Evolutionary conservation across 1,139 yeast species (phyloP).

Genomic region (Zygotorulaspora mrakii): DNA sequence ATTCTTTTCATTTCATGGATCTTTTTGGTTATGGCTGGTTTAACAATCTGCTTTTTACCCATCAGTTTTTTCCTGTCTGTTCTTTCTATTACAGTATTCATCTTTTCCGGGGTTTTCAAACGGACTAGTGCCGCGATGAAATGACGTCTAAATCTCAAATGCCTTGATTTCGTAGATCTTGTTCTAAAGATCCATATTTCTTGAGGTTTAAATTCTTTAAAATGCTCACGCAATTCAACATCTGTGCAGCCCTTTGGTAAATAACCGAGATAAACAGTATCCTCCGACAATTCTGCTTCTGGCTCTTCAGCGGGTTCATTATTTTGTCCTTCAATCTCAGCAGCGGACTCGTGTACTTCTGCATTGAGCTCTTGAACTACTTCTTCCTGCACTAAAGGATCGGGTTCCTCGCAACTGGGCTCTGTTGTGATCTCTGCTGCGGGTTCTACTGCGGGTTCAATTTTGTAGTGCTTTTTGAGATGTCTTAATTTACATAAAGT

Average conservation of each 20-base stretch:
- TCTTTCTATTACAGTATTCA: conserved; percentile 44
- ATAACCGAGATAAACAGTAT: conserved; percentile 52
- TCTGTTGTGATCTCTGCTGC: too few species aligned
- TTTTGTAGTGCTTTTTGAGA: background rate
- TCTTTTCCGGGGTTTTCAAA: conserved; percentile 44
- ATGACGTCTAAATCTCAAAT: conserved; percentile 34
- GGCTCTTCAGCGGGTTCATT: conserved; percentile 10
- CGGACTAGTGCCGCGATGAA: conserved; percentile 54
- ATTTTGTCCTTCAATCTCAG: conserved; percentile 1
- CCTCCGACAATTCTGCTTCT: conserved; percentile 39
- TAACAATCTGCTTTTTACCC: conserved; percentile 40
- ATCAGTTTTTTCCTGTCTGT: conserved; percentile 37
- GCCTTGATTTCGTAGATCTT: conserved; percentile 30
- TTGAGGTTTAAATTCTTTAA: conserved; percentile 45
- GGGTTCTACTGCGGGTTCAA: background rate
- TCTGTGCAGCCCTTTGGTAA: conserved; percentile 44
- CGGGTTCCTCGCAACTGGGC: too few species aligned
- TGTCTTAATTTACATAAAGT: conserved; percentile 10
- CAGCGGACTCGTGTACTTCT: conserved; percentile 2
- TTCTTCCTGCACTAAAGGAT: background rate
- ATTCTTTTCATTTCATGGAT: conserved; percentile 44
- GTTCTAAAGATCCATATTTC: conserved; percentile 48
- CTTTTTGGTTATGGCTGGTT: conserved; percentile 43
- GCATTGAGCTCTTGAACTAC: conserved; percentile 1
- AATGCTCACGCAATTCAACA: conserved; percentile 43